Percentiles rank a stretch among this genome's conserved stretches.
phyloP scores from a whole-genome alignment of 768 basidiomycete genomes.

The Suillus cothurnatus region DNA sequence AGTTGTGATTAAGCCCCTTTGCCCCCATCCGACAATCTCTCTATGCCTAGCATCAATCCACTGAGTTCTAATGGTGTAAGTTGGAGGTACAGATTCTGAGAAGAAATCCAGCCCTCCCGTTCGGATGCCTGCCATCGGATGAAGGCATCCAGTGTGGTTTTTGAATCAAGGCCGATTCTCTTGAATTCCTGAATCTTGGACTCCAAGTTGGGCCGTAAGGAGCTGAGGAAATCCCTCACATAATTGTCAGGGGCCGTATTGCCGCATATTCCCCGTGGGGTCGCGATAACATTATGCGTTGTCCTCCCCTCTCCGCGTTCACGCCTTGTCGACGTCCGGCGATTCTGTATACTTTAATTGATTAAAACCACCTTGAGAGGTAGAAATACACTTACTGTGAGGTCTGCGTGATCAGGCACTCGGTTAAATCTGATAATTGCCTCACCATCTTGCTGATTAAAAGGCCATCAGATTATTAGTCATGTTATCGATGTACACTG shows the following conservation, averaged over 20 bases:
- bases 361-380: neutral
- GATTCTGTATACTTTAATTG: neutral
- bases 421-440: neutral
- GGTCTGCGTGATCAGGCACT: neutral
- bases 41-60: constrained; percentile 17
- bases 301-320: neutral
- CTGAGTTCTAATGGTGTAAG: constrained; percentile 26
- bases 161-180: constrained; percentile 25
- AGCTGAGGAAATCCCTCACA: constrained; percentile 21
- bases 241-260: neutral
- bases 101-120: constrained; percentile 22
- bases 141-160: constrained; percentile 23
- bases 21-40: constrained; percentile 1
- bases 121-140: constrained; percentile 22
- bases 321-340: neutral
- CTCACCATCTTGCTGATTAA: neutral
- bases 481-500: neutral
- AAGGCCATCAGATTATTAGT: neutral
- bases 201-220: constrained; percentile 25
- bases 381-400: neutral
- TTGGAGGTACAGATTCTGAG: constrained; percentile 11
- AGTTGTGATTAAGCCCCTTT: neutral
- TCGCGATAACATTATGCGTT: neutral
- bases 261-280: neutral
- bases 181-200: constrained; percentile 20